phyloP scores from a whole-genome alignment of 345 rosid species.

The Eucalyptus polybractea region DNA sequence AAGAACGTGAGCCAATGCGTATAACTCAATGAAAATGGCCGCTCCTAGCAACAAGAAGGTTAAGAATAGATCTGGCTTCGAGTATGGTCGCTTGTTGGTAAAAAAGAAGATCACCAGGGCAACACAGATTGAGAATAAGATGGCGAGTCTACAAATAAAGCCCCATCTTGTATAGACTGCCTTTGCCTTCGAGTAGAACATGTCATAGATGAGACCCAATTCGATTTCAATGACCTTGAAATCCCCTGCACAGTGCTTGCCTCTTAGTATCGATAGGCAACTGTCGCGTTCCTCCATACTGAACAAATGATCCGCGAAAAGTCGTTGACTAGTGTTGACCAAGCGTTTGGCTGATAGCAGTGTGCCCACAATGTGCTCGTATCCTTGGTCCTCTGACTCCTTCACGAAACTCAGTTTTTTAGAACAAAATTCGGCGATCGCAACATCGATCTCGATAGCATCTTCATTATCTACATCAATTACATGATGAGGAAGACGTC shows the following conservation, averaged over 20 bases:
- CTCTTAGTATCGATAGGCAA: no score
- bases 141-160: no score
- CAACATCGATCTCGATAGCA: neutral
- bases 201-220: no score
- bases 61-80: neutral
- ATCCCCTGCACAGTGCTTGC: no score
- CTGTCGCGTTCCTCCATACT: no score
- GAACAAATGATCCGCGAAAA: no score
- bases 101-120: no score
- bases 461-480: neutral
- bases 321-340: neutral
- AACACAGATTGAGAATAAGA: no score
- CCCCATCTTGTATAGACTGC: no score
- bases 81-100: no score
- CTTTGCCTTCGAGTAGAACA: no score
- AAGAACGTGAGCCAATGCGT: neutral
- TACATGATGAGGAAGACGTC: neutral
- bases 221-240: no score
- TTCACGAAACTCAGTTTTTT: accelerated
- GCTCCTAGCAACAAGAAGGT: neutral
- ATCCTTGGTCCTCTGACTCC: accelerated
- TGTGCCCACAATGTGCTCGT: accelerated
- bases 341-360: neutral
- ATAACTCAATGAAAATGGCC: neutral
- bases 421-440: accelerated